Evolutionary conservation across 2,329 filamentous ascomycete species (phyloP).

Genomic region (Xylaria sp.): DNA sequence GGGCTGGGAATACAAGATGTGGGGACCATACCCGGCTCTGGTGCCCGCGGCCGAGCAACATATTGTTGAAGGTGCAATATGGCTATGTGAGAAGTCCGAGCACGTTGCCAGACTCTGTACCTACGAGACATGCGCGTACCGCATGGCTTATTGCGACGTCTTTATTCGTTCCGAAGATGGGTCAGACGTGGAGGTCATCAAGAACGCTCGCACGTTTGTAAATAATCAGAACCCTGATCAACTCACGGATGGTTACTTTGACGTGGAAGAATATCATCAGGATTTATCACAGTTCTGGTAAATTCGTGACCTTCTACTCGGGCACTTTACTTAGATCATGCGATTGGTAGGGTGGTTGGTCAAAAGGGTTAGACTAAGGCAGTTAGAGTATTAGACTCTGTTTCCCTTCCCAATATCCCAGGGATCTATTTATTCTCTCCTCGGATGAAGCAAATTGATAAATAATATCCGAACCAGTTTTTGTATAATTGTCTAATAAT

Average conservation of each 20-base stretch:
- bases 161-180: neutral
- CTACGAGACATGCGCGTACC: constrained; percentile 39
- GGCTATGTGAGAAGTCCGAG: constrained; percentile 37
- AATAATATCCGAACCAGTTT: neutral
- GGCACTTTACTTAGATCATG: neutral
- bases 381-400: neutral
- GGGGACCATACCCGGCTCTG: constrained; percentile 38
- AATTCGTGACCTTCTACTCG: no score
- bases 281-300: neutral
- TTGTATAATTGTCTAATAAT: neutral
- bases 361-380: neutral
- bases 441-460: neutral
- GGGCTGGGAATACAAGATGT: constrained; percentile 38
- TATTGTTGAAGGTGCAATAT: constrained; percentile 38
- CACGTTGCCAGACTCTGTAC: constrained; percentile 27
- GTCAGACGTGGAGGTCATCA: constrained; percentile 15
- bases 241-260: constrained; percentile 34
- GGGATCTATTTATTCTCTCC: neutral
- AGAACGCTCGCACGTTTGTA: constrained; percentile 40
- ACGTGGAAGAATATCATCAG: constrained; percentile 9
- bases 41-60: constrained; percentile 21
- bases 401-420: neutral
- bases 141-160: constrained; percentile 38
- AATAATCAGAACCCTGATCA: neutral
- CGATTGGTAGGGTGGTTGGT: neutral